Conservation (phyloP, 2,329 filamentous ascomycete genomes). For the Trichoderma koningiopsis region DNA sequence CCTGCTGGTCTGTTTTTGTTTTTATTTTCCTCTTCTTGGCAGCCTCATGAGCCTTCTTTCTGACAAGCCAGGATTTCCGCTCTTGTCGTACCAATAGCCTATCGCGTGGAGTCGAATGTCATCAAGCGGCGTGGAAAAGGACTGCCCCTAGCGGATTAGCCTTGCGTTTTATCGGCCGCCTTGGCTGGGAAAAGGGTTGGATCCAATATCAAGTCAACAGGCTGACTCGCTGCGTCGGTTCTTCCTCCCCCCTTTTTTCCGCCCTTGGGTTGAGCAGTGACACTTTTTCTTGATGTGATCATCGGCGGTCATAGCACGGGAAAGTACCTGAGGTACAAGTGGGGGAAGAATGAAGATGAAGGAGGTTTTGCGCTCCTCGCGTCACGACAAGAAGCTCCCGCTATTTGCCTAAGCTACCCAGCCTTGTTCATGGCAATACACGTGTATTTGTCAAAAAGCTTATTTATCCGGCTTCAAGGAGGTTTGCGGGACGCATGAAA, state of each 20-base stretch:
- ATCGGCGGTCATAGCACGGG: background rate
- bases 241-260: constrained; percentile 1
- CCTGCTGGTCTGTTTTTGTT: background rate
- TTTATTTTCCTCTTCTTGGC: background rate
- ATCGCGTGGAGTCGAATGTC: background rate
- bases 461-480: constrained; percentile 14
- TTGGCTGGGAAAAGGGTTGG: constrained; percentile 12
- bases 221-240: constrained; percentile 12
- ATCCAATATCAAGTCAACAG: background rate
- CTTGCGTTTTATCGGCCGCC: background rate
- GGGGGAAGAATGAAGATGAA: background rate
- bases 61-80: background rate
- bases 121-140: background rate
- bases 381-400: background rate
- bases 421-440: background rate
- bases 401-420: background rate
- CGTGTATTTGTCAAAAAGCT: constrained; percentile 13
- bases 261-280: background rate
- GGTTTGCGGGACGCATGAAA: constrained; percentile 17
- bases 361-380: background rate
- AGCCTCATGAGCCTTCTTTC: background rate
- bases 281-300: constrained; percentile 4
- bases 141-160: background rate
- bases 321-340: background rate
- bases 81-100: background rate